A percentile compares a stretch with the other conserved stretches of the same genome.
Conservation (phyloP, 495 filamentous ascomycete genomes). For the Geopyxis carbonaria region DNA sequence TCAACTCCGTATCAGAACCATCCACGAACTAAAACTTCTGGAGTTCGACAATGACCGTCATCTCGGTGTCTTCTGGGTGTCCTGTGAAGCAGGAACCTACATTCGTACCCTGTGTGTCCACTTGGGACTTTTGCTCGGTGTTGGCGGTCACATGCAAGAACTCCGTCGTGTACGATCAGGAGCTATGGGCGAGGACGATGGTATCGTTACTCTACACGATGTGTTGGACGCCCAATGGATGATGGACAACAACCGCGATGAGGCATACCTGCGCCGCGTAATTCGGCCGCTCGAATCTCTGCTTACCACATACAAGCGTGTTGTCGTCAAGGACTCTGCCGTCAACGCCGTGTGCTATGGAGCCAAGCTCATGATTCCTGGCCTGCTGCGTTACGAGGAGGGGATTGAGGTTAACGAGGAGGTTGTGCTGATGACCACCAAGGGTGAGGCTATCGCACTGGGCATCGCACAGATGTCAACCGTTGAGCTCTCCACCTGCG, state of each 20-base stretch:
- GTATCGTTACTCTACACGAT: conserved; percentile 86
- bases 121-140: conserved; percentile 76
- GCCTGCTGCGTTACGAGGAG: conserved; percentile 74
- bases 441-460: conserved; percentile 92
- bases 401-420: conserved; percentile 81
- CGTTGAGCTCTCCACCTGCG: conserved; percentile 75
- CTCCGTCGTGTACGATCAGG: conserved; percentile 82
- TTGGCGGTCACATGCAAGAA: conserved; percentile 98
- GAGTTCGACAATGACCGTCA: conserved; percentile 97
- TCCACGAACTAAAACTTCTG: conserved; percentile 83
- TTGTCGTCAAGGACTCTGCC: conserved; percentile 92
- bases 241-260: conserved; percentile 79
- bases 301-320: conserved; percentile 77
- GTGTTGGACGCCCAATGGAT: conserved; percentile 89
- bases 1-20: conserved; percentile 89
- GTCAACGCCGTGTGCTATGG: conserved; percentile 96
- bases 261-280: conserved; percentile 69
- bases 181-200: conserved; percentile 77
- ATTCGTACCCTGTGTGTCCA: conserved; percentile 97
- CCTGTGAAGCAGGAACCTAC: conserved; percentile 95
- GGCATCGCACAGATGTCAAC: conserved; percentile 93
- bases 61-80: conserved; percentile 98
- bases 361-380: conserved; percentile 94
- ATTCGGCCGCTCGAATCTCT: conserved; percentile 83
- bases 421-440: conserved; percentile 93